phyloP scores from a whole-genome alignment of 2,329 filamentous ascomycete species.

The Aaosphaeria arxii region DNA sequence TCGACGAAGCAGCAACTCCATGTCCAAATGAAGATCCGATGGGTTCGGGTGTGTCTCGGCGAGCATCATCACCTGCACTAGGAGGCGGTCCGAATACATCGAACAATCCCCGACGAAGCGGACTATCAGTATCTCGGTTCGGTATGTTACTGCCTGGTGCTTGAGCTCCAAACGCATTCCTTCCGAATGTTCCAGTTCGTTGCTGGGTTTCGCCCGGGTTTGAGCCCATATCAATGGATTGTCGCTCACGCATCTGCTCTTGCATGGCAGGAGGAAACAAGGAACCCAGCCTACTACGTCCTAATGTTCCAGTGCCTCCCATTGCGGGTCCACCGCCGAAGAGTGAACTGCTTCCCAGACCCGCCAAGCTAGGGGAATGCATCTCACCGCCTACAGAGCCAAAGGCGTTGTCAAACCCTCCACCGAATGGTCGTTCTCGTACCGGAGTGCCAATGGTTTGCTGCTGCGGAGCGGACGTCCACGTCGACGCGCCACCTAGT shows the following conservation, averaged over 20 bases:
- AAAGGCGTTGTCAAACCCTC: slow-evolving; percentile 58
- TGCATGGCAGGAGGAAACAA: slow-evolving; percentile 89
- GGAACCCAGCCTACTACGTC: slow-evolving; percentile 78
- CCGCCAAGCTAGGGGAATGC: slow-evolving; percentile 69
- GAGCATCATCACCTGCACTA: slow-evolving; percentile 16
- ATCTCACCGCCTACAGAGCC: slow-evolving; percentile 69
- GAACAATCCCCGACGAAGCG: slow-evolving; percentile 39
- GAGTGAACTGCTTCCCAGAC: slow-evolving; percentile 60
- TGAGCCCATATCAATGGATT: slow-evolving; percentile 58
- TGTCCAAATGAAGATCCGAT: slow-evolving; percentile 21
- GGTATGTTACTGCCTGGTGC: slow-evolving; percentile 22
- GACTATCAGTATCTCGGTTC: slow-evolving; percentile 39
- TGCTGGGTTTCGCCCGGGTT: slow-evolving; percentile 34
- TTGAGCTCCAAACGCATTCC: slow-evolving; percentile 52
- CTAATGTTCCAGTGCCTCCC: slow-evolving; percentile 61
- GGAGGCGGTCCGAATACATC: slow-evolving; percentile 31
- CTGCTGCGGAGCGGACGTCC: slow-evolving; percentile 65
- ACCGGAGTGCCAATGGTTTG: slow-evolving; percentile 73
- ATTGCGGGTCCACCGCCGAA: slow-evolving; percentile 62
- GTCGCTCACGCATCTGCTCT: slow-evolving; percentile 72
- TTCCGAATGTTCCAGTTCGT: slow-evolving; percentile 66
- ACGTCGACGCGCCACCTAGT: slow-evolving; percentile 59
- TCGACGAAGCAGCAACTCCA: slow-evolving; percentile 21
- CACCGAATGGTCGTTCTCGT: slow-evolving; percentile 57
- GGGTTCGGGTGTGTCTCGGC: slow-evolving; percentile 15